phyloP scores from a whole-genome alignment of 441 rosid species.

The Eutrema salsugineum region DNA sequence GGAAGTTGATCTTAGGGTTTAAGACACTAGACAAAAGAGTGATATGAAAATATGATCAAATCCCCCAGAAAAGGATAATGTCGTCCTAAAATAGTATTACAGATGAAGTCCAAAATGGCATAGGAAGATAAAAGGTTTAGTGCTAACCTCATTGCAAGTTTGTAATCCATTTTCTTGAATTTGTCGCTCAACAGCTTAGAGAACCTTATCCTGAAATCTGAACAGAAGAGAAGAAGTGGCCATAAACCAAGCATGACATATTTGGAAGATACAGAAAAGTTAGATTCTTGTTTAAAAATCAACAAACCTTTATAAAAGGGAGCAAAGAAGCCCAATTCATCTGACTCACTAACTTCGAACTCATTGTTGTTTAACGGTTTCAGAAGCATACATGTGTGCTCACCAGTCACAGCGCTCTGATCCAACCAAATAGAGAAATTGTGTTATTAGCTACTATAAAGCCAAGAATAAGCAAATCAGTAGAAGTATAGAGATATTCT shows the following conservation, averaged over 20 bases:
- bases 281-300: not conserved
- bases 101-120: not conserved
- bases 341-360: slow-evolving; percentile 53
- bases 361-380: slow-evolving; percentile 77
- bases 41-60: slow-evolving; percentile 20
- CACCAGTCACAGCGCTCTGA: slow-evolving; percentile 93
- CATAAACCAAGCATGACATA: not conserved
- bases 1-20: slow-evolving; percentile 82
- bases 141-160: slow-evolving; percentile 93
- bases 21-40: slow-evolving; percentile 56
- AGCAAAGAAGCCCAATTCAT: slow-evolving; percentile 86
- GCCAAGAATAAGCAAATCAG: slow-evolving; percentile 9
- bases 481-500: slow-evolving; percentile 6
- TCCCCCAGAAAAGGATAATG: not conserved
- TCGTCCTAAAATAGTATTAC: not conserved
- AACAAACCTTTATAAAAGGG: slow-evolving; percentile 84
- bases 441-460: slow-evolving; percentile 19
- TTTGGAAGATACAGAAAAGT: not conserved
- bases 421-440: slow-evolving; percentile 16
- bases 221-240: slow-evolving; percentile 12
- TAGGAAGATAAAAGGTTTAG: slow-evolving; percentile 4
- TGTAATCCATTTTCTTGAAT: slow-evolving; percentile 77
- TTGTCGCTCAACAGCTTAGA: slow-evolving; percentile 51
- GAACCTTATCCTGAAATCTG: slow-evolving; percentile 82
- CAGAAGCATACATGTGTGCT: slow-evolving; percentile 89